Evolutionary conservation across 2,329 filamentous ascomycete genomes (phyloP), one percentile per base, ranked within the genome.

Genomic region (Rosellinia necatrix): DNA sequence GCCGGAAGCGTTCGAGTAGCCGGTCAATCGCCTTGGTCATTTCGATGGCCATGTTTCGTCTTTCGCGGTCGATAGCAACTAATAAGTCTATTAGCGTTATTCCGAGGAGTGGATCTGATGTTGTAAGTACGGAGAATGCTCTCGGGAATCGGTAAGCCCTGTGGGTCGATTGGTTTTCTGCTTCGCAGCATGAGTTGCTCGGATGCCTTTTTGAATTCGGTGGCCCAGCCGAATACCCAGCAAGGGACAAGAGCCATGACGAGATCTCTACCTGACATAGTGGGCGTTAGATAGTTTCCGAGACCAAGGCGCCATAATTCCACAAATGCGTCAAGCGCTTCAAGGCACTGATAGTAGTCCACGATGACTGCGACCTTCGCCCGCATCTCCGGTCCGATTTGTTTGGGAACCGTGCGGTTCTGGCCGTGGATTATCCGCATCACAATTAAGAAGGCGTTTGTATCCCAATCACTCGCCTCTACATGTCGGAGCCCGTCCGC

Each of bases 351-450:
- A 21, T 53, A 53, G 24, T 47, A 53, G 9, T 53, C 50, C 8
- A 53, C 50, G 3, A 53, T 34, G 25, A 29, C 25, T 17, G 50
- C 50, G 34, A 53, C 30, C 25, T 53, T 53, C 19, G 42, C 42
- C 17, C 43, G 30, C 15, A 38, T 21, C 25, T 53, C 49, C 8
- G 46, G 13, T 24, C 24, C 17, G 17, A 53, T 17, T 8, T 1
- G 9, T 19, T 13, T 46, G 3, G 49, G 32, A 5, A 53, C 24
- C 9, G 8, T 6, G 1, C 22, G 49, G 12, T 38, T 37, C 15
- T 30, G 49, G 10, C 49, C 41, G 21, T 53, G 49, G 12, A 53
- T 17, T 38, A 53, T 29, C 17, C 19, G 30, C 15, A 53, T 27
- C 6, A 53, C 49, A 13, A 38, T 46, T 22, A 53, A 9, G 10